These are phyloP conservation scores for Sporothrix inflata DNA, from an alignment of 2,329 filamentous ascomycete genomes.

Conservation along the genomic window DNA sequence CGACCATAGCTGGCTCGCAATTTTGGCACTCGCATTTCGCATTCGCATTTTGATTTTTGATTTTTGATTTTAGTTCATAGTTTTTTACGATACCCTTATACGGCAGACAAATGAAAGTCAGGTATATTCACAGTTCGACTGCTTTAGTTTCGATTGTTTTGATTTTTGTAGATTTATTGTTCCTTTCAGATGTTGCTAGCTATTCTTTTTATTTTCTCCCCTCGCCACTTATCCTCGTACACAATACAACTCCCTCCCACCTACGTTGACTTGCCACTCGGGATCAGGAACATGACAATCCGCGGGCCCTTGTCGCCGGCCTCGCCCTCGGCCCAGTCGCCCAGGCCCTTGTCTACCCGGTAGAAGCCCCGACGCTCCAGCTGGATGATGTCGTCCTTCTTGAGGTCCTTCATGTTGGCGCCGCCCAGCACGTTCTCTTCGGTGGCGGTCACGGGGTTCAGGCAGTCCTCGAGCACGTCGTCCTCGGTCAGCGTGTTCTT, in stretches of 20 bases:
- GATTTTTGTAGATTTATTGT: not conserved
- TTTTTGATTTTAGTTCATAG: not conserved
- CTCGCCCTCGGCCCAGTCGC: conserved; percentile 54
- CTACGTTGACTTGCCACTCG: conserved; percentile 53
- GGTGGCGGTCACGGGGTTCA: conserved; percentile 76
- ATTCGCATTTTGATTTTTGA: not conserved
- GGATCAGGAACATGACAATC: conserved; percentile 60
- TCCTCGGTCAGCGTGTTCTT: conserved; percentile 94
- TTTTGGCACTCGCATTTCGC: not conserved
- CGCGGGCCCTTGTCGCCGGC: conserved; percentile 53
- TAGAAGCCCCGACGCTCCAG: conserved; percentile 93
- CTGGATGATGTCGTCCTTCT: conserved; percentile 90
- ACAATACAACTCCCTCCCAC: no score
- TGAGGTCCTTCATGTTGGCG: conserved; percentile 75
- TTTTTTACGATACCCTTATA: conserved; percentile 17
- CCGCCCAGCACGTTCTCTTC: conserved; percentile 78
- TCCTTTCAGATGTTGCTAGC: not conserved
- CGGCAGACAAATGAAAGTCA: not conserved
- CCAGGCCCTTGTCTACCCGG: conserved; percentile 72
- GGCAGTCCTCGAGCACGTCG: conserved; percentile 80
- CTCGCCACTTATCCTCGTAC: not conserved
- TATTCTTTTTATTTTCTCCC: not conserved
- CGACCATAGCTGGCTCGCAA: not conserved
- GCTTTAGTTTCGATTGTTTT: not conserved
- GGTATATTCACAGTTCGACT: not conserved